phyloP scores from a whole-genome alignment of 768 basidiomycete species.

The Tricholoma matsutake region DNA sequence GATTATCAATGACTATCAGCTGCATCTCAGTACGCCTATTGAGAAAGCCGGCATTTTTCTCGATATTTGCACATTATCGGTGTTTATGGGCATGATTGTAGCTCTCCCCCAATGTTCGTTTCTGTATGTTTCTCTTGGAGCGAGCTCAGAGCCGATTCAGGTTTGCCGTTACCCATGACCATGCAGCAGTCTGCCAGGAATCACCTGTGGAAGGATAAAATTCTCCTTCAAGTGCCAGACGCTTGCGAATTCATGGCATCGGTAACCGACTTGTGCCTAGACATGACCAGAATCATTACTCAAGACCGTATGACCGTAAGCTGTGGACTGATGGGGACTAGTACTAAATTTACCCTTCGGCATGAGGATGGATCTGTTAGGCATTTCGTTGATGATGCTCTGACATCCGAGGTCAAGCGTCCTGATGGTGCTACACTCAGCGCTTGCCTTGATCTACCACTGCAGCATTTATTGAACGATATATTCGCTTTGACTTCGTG shows the following conservation, averaged over 20 bases:
- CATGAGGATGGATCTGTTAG: slow-evolving; percentile 30
- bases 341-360: slow-evolving; percentile 73
- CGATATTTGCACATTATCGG: neutral
- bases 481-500: neutral
- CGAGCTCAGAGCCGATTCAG: neutral
- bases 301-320: slow-evolving; percentile 82
- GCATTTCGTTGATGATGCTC: neutral
- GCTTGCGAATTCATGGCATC: neutral
- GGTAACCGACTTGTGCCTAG: slow-evolving; percentile 46
- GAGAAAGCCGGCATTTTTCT: neutral
- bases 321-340: slow-evolving; percentile 76
- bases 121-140: neutral
- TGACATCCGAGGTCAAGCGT: neutral
- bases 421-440: neutral
- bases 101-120: slow-evolving; percentile 1
- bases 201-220: neutral
- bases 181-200: neutral
- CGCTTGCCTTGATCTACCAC: neutral
- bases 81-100: neutral
- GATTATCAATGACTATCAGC: neutral
- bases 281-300: slow-evolving; percentile 78
- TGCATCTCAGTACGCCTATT: neutral
- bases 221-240: neutral
- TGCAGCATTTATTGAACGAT: neutral
- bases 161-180: neutral